These are phyloP conservation scores for Hypomyces perniciosus DNA, from an alignment of 2,329 filamentous ascomycete species.

Conservation along the genomic window DNA sequence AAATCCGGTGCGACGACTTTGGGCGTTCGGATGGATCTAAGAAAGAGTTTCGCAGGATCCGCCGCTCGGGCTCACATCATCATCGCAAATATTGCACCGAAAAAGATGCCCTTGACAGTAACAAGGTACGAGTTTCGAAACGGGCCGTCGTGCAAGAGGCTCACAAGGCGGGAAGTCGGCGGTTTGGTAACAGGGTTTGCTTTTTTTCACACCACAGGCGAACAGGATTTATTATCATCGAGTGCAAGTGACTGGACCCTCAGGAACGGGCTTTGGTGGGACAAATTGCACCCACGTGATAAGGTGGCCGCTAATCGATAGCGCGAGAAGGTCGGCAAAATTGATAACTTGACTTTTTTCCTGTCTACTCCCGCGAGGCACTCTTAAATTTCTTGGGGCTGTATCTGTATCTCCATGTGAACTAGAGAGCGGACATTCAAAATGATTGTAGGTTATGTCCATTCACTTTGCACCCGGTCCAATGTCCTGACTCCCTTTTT, in stretches of 20 bases:
- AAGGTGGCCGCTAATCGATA: slow-evolving; percentile 27
- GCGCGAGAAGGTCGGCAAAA: slow-evolving; percentile 16
- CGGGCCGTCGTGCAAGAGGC: neutral
- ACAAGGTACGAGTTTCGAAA: neutral
- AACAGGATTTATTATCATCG: slow-evolving; percentile 21
- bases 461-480: neutral
- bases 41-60: slow-evolving; percentile 25
- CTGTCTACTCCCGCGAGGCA: neutral
- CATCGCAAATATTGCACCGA: slow-evolving; percentile 25
- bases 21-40: slow-evolving; percentile 21
- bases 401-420: neutral
- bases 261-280: slow-evolving; percentile 27
- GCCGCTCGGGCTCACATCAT: slow-evolving; percentile 33
- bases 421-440: slow-evolving; percentile 3
- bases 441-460: slow-evolving; percentile 15
- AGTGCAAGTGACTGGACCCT: slow-evolving; percentile 9
- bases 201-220: slow-evolving; percentile 17
- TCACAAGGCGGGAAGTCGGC: neutral
- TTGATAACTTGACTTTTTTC: slow-evolving; percentile 29
- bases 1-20: slow-evolving; percentile 16
- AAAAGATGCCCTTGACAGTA: neutral
- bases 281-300: slow-evolving; percentile 38
- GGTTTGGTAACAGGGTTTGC: slow-evolving; percentile 17
- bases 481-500: neutral
- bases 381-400: neutral